phyloP scores from a whole-genome alignment of 2,329 filamentous ascomycete species.

The Purpureocillium takamizusanense region DNA sequence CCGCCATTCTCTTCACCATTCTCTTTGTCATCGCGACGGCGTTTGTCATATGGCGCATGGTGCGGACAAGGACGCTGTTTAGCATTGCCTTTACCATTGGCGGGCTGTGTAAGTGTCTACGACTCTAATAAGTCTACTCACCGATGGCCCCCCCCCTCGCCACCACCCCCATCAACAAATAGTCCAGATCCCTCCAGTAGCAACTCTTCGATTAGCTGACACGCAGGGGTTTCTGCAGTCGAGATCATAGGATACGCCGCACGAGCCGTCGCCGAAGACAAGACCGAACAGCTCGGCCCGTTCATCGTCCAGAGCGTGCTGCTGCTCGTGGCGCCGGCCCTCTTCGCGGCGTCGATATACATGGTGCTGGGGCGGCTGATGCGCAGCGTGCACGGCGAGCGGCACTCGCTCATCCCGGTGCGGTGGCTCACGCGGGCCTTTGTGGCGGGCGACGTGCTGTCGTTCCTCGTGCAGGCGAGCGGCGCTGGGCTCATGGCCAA shows the following conservation, averaged over 20 bases:
- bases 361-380: constrained; percentile 39
- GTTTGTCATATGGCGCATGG: constrained; percentile 32
- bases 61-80: constrained; percentile 37
- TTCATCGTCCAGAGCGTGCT: constrained; percentile 33
- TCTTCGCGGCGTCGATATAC: constrained; percentile 42
- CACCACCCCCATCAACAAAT: too few relatives aligned
- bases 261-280: constrained; percentile 17
- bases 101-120: constrained; percentile 31
- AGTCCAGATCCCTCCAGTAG: background rate
- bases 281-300: constrained; percentile 20
- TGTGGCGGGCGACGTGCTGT: constrained; percentile 43
- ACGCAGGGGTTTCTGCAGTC: constrained; percentile 19
- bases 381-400: constrained; percentile 24
- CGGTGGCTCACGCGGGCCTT: constrained; percentile 44
- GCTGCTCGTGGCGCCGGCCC: constrained; percentile 35
- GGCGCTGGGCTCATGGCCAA: constrained; percentile 29
- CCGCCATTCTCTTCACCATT: constrained; percentile 33
- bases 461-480: constrained; percentile 39
- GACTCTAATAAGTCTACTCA: too few relatives aligned
- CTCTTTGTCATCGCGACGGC: constrained; percentile 34
- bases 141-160: too few relatives aligned
- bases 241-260: constrained; percentile 32
- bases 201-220: background rate
- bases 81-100: constrained; percentile 39
- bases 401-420: constrained; percentile 21